Evolutionary conservation across 129 eudicot genomes (phyloP).

Genomic region (Artemisia tridentata): DNA sequence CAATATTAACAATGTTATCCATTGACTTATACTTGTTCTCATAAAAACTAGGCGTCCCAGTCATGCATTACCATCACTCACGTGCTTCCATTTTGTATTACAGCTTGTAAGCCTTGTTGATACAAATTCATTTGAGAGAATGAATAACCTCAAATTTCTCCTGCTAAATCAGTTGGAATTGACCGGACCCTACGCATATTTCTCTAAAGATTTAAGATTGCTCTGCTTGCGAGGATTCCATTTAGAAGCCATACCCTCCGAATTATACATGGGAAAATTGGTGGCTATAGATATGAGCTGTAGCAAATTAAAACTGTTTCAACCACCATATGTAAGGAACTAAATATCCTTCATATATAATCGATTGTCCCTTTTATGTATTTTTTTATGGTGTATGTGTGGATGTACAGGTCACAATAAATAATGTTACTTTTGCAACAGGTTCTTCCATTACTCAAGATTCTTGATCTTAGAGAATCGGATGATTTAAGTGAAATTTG

Average conservation of each 20-base stretch:
- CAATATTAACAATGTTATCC: no score
- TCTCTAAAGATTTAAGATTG: constrained; percentile 29
- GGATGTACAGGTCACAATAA: not conserved
- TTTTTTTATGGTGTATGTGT: not conserved
- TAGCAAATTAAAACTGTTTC: constrained; percentile 25
- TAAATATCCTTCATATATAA: not conserved
- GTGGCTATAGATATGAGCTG: constrained; percentile 32
- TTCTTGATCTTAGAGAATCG: constrained; percentile 36
- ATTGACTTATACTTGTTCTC: no score
- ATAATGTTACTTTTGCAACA: not conserved
- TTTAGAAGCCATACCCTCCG: constrained; percentile 14
- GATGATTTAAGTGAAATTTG: not conserved
- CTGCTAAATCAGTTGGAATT: constrained; percentile 28
- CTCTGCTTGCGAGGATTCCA: constrained; percentile 32
- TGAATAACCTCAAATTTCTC: constrained; percentile 25
- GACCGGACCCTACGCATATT: constrained; percentile 16
- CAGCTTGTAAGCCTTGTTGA: constrained; percentile 5
- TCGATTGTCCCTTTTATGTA: not conserved
- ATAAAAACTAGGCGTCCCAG: no score
- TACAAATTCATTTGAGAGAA: constrained; percentile 23
- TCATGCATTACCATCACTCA: no score
- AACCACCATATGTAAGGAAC: constrained; percentile 24
- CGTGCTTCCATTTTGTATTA: not conserved
- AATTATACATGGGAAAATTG: constrained; percentile 26
- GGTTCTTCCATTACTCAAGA: constrained; percentile 26